Evolutionary conservation across 169 alveolate species (phyloP).

Genomic region (Amoebophrya sp.): DNA sequence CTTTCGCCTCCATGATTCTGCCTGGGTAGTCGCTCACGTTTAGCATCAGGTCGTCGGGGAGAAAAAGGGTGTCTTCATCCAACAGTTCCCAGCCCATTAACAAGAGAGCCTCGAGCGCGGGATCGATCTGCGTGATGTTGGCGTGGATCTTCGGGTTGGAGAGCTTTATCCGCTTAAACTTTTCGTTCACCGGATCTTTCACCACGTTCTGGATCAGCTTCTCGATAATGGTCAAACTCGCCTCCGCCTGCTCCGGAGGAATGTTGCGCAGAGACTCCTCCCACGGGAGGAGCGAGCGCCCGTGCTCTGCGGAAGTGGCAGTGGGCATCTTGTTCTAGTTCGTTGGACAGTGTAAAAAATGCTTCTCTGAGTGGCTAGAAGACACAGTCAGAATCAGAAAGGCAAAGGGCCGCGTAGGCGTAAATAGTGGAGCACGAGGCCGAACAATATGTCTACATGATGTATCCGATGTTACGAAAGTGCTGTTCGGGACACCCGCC

Average conservation of each 20-base stretch:
- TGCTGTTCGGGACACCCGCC: too few species aligned
- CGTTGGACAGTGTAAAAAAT: too few species aligned
- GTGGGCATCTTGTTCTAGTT: too few species aligned
- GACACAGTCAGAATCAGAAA: too few species aligned
- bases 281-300: not conserved
- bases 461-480: too few species aligned
- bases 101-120: not conserved
- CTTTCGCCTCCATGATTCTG: not conserved
- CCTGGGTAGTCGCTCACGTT: not conserved
- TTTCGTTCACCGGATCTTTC: not conserved
- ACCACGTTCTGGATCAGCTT: not conserved
- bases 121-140: not conserved
- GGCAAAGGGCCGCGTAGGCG: too few species aligned
- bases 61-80: not conserved
- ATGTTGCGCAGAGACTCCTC: not conserved
- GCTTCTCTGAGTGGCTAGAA: too few species aligned
- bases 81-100: not conserved
- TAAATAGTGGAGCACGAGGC: too few species aligned
- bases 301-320: not conserved
- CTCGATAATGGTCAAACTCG: not conserved
- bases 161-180: not conserved
- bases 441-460: too few species aligned
- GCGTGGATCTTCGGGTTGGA: not conserved
- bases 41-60: not conserved
- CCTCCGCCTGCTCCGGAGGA: not conserved